Evolutionary conservation across 2,329 filamentous ascomycete genomes (phyloP).

Genomic region (Ceratocystis variospora): DNA sequence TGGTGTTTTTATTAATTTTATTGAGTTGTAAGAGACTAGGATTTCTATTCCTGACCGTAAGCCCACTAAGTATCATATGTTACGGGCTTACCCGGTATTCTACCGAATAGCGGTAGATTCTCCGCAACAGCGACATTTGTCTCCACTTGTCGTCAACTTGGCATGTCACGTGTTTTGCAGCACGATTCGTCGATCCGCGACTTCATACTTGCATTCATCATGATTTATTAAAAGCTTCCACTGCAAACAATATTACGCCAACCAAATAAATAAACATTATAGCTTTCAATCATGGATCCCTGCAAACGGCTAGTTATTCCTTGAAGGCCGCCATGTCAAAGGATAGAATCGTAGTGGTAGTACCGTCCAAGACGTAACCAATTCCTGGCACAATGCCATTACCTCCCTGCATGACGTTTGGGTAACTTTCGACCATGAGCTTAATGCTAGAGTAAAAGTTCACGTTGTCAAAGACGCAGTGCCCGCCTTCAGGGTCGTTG

Average conservation of each 20-base stretch:
- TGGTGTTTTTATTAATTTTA: too few species aligned
- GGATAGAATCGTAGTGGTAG: conserved; percentile 5
- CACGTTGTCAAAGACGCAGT: conserved; percentile 44
- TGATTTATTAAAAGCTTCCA: background rate
- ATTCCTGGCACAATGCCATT: conserved; percentile 37
- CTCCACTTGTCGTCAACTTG: too few species aligned
- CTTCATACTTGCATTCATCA: too few species aligned
- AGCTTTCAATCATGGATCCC: background rate
- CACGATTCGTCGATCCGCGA: too few species aligned
- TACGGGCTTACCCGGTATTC: too few species aligned
- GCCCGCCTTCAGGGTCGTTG: conserved; percentile 40
- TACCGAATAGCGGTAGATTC: too few species aligned
- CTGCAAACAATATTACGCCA: background rate
- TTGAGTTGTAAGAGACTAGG: too few species aligned
- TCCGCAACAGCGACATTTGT: too few species aligned
- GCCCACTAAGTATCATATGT: too few species aligned
- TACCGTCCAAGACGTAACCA: conserved; percentile 33
- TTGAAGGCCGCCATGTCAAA: background rate
- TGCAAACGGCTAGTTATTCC: background rate
- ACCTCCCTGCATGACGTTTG: conserved; percentile 35
- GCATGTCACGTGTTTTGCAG: too few species aligned
- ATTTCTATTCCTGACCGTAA: too few species aligned
- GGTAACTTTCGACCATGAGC: conserved; percentile 40
- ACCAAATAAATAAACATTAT: background rate
- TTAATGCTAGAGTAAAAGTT: conserved; percentile 44